These are phyloP conservation scores for Rhipidocladum racemiflorum DNA, from an alignment of 176 grass and related monocot genomes.

Conservation along the genomic window DNA sequence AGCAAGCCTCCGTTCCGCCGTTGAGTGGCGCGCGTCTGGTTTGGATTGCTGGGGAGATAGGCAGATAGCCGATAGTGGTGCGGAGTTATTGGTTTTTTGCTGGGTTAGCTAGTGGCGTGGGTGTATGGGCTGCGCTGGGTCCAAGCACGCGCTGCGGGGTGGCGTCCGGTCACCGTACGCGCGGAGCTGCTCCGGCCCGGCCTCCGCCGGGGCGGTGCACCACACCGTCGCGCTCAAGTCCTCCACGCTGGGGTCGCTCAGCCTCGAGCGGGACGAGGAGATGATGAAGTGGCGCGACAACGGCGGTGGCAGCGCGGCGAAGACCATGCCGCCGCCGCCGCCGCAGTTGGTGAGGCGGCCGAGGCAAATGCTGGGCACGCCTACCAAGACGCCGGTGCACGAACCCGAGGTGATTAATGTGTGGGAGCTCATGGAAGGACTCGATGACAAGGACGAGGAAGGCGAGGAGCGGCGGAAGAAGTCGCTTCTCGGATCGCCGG, in stretches of 20 bases:
- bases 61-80: neutral
- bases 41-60: neutral
- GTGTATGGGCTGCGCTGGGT: slow-evolving; percentile 82
- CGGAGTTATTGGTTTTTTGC: neutral
- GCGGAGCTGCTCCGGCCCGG: slow-evolving; percentile 46
- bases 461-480: neutral
- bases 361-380: slow-evolving; percentile 47
- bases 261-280: slow-evolving; percentile 64
- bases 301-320: neutral
- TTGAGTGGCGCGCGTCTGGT: neutral
- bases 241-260: slow-evolving; percentile 72
- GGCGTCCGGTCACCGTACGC: slow-evolving; percentile 38
- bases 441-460: slow-evolving; percentile 60
- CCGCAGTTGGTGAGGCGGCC: slow-evolving; percentile 41
- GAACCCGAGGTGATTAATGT: slow-evolving; percentile 90
- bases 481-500: slow-evolving; percentile 28
- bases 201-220: neutral
- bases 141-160: slow-evolving; percentile 58
- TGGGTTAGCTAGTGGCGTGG: neutral
- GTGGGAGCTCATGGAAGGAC: slow-evolving; percentile 97
- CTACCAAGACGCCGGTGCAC: slow-evolving; percentile 46
- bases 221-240: slow-evolving; percentile 76
- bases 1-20: neutral
- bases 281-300: slow-evolving; percentile 59
- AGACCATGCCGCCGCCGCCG: slow-evolving; percentile 4